Percentiles rank a stretch among this genome's conserved stretches.
Conservation (phyloP, 2,329 filamentous ascomycete genomes). For the Colletotrichum brevisporum region DNA sequence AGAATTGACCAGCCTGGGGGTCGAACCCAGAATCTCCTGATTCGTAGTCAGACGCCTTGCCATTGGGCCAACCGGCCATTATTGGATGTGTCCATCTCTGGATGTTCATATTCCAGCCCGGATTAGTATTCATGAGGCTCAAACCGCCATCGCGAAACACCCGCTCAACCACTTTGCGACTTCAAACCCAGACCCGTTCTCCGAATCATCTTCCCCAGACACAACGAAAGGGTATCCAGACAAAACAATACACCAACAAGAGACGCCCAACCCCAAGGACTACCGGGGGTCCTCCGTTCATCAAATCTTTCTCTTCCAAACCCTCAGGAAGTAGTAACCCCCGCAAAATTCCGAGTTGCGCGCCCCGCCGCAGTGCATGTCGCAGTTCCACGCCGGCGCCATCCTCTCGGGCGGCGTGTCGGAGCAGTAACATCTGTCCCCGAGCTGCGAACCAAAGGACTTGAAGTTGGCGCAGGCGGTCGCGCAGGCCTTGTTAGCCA, state of each 20-base stretch:
- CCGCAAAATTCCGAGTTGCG: conserved; percentile 30
- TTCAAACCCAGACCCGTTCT: too few species aligned
- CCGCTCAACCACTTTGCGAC: not conserved
- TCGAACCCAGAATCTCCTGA: conserved; percentile 42
- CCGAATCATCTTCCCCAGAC: too few species aligned
- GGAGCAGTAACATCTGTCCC: conserved; percentile 28
- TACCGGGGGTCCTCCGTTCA: not conserved
- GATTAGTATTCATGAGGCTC: not conserved
- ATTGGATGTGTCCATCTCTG: conserved; percentile 12
- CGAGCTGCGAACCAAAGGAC: conserved; percentile 28
- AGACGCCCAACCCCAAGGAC: not conserved
- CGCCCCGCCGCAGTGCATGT: conserved; percentile 31
- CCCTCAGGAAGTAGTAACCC: conserved; percentile 26
- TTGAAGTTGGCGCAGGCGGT: not conserved
- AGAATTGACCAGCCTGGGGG: conserved; percentile 40
- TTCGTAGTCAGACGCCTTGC: conserved; percentile 60
- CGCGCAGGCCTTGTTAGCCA: conserved; percentile 23
- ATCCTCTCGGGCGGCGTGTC: conserved; percentile 11
- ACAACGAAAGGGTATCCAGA: not conserved
- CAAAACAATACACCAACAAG: not conserved
- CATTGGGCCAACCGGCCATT: conserved; percentile 52
- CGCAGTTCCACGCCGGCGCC: conserved; percentile 28
- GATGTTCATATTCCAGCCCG: not conserved
- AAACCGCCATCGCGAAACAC: not conserved
- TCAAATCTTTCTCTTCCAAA: conserved; percentile 16